These are phyloP conservation scores for Senna tora DNA, from an alignment of 306 rosid species.

Conservation along the genomic window DNA sequence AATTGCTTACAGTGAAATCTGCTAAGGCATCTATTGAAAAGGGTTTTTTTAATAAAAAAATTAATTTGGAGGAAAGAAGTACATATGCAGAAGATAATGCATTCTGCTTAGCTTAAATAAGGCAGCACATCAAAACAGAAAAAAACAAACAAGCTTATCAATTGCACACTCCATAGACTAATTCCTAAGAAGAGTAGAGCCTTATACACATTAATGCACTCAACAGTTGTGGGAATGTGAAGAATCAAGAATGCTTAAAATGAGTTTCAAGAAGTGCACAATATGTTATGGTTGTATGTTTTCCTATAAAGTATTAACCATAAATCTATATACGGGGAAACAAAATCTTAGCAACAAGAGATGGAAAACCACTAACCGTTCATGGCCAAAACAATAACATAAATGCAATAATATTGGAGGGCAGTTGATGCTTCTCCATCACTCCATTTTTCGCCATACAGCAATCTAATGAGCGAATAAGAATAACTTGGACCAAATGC, in stretches of 20 bases:
- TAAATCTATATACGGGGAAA: not conserved
- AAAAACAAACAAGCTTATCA: no score
- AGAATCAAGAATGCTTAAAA: no score
- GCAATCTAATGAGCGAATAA: slow-evolving; percentile 86
- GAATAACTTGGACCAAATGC: slow-evolving; percentile 97
- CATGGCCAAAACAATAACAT: slow-evolving; percentile 88
- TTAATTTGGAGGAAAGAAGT: no score
- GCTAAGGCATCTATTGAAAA: slow-evolving; percentile 13
- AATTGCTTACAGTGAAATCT: slow-evolving; percentile 16
- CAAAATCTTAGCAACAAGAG: slow-evolving; percentile 19
- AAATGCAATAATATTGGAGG: slow-evolving; percentile 80
- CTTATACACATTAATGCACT: no score
- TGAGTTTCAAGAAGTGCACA: not conserved
- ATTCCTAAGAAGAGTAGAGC: no score
- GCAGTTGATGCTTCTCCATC: slow-evolving; percentile 92
- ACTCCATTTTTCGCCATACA: slow-evolving; percentile 93
- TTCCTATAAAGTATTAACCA: no score
- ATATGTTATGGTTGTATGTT: slow-evolving; percentile 9
- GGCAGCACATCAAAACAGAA: no score
- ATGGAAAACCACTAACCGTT: slow-evolving; percentile 68
- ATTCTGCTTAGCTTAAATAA: no score
- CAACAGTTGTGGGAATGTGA: no score
- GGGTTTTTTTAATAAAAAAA: no score
- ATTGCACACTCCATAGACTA: no score
- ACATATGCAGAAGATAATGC: no score